Evolutionary conservation across 2,329 filamentous ascomycete genomes (phyloP).

Genomic region (Pyrenochaeta sp.): DNA sequence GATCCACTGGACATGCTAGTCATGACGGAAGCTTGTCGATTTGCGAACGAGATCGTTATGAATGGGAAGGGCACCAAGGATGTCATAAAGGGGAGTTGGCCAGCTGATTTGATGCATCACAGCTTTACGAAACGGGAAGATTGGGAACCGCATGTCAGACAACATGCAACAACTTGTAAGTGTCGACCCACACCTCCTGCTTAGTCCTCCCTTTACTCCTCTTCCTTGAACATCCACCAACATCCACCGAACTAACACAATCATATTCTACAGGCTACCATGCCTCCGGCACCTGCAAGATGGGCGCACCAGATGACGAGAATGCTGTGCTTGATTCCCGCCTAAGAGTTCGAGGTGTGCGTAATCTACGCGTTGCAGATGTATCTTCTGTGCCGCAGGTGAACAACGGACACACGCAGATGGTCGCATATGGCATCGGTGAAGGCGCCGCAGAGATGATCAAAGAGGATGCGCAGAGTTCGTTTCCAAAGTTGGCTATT

Average conservation of each 20-base stretch:
- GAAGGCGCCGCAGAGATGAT: conserved; percentile 45
- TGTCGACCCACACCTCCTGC: not conserved
- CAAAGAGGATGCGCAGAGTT: conserved; percentile 28
- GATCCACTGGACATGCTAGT: conserved; percentile 68
- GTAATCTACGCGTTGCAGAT: conserved; percentile 39
- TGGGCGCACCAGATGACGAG: conserved; percentile 52
- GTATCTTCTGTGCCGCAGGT: conserved; percentile 34
- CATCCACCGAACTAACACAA: not conserved
- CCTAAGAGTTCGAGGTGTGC: conserved; percentile 38
- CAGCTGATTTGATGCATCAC: conserved; percentile 61
- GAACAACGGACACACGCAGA: conserved; percentile 47
- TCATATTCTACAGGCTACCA: conserved; percentile 50
- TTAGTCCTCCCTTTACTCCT: not conserved
- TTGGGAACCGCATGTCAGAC: conserved; percentile 65
- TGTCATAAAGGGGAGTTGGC: conserved; percentile 69
- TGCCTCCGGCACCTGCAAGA: conserved; percentile 67
- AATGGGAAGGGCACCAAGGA: conserved; percentile 66
- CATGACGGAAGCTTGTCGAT: conserved; percentile 65
- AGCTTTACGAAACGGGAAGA: conserved; percentile 62
- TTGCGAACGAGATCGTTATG: conserved; percentile 68
- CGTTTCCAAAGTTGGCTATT: conserved; percentile 15
- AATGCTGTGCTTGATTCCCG: conserved; percentile 50
- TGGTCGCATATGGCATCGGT: conserved; percentile 47
- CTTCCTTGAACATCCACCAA: not conserved
- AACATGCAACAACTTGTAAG: conserved; percentile 68